Evolutionary conservation across 768 basidiomycete genomes (phyloP), one percentile per base, ranked within the genome.

Genomic region (Macrolepiota albuminosa): DNA sequence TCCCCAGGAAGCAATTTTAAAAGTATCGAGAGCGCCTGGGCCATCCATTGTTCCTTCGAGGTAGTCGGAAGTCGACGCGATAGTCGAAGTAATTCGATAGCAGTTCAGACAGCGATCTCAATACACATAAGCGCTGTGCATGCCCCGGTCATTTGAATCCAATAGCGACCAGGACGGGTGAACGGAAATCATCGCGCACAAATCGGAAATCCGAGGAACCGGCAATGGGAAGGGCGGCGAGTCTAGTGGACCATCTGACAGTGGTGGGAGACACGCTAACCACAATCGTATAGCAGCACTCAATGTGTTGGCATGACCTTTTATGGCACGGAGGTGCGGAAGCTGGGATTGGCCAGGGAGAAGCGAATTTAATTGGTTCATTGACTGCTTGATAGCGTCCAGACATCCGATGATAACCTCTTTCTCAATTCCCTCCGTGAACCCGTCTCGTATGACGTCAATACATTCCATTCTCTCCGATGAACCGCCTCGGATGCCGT

Each of bases 1-100:
- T 95, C 89, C 13, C 93, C 93, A 0, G 88, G 89, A 13, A 85
- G 74, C 26, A 88, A 74, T 37, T 80, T 73, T 14, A 72, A 64
- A 0, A 90, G 64, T 49, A 89, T 79, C 0, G 81, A 73, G 37
- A 87, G 78, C 2, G 84, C 83, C 62, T 89, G 87, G 0, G 84
- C 83, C 42, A 87, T 73, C 89, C 89, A 91, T 21, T 86, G 67
- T 56, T 84, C 79, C 33, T 78, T 73, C 4, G 81, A 72, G n/a
- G 79, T 79, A 24, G 72, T 79, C 6, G 89, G 87, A 13, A 85
- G 75, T 13, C 76, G 70, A 31, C 78, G 76, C 2, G 85, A 89
- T n/a, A 91, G 72, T 3, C 73, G 74, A 49, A 91, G 59, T 87
- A 88, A 18, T 67, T 69, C 0, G 70, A 66, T 6, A 93, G 73